A percentile compares a stretch with the other conserved stretches of the same genome.
Conservation (phyloP, 2,329 filamentous ascomycete genomes). For the Pleomassaria siparia region DNA sequence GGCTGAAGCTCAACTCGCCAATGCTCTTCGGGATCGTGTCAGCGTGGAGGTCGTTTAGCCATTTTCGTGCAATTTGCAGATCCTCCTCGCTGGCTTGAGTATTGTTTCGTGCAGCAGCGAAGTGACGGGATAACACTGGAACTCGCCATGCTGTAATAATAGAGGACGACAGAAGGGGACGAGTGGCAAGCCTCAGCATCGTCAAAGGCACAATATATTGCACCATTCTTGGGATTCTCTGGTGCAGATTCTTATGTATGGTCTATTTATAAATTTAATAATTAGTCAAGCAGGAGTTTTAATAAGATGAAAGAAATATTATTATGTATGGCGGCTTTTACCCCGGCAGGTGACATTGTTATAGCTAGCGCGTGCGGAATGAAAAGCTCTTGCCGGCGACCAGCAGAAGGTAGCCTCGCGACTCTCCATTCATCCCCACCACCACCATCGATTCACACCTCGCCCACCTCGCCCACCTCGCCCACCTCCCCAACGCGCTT, state of each 20-base stretch:
- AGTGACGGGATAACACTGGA: not conserved
- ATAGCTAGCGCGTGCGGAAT: too few species aligned
- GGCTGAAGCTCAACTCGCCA: conserved; percentile 62
- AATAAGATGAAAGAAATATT: too few species aligned
- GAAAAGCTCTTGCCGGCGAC: too few species aligned
- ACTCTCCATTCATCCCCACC: too few species aligned
- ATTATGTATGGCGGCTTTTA: too few species aligned
- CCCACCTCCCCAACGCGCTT: not conserved
- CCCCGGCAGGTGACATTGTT: too few species aligned
- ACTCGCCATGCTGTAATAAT: not conserved
- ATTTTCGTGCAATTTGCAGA: conserved; percentile 53
- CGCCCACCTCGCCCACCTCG: not conserved
- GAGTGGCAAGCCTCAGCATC: not conserved
- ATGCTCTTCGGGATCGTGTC: conserved; percentile 59
- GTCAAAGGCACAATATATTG: not conserved
- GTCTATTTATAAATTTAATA: too few species aligned
- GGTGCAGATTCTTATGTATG: too few species aligned
- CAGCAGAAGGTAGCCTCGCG: too few species aligned
- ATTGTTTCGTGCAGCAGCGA: not conserved
- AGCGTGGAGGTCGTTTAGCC: conserved; percentile 57
- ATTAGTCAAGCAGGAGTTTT: too few species aligned
- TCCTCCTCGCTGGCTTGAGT: conserved; percentile 25
- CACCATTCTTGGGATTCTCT: too few species aligned
- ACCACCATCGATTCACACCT: conserved; percentile 2
- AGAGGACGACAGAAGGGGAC: not conserved